phyloP scores from a whole-genome alignment of 257 asterid genomes.

The Solanum piurae region DNA sequence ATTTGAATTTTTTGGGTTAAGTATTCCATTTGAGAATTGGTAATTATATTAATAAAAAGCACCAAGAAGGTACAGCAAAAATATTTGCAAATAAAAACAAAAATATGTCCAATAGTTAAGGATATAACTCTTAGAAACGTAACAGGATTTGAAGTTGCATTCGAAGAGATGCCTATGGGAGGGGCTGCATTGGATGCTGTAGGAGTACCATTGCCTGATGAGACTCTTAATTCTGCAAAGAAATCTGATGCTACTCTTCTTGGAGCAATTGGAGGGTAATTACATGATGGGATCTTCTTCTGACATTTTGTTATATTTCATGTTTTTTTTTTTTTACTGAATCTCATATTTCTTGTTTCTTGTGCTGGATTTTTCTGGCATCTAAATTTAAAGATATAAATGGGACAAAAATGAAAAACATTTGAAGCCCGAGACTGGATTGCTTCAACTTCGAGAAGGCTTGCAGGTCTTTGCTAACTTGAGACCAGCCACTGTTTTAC shows the following conservation, averaged over 20 bases:
- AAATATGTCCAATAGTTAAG: background rate
- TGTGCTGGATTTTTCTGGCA: background rate
- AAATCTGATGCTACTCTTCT: constrained; percentile 88
- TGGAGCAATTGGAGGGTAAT: constrained; percentile 98
- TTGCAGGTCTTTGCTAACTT: constrained; percentile 91
- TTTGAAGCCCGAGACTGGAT: constrained; percentile 93
- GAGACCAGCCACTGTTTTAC: constrained; percentile 92
- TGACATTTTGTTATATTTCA: background rate
- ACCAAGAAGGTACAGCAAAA: background rate
- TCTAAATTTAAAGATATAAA: constrained; percentile 50
- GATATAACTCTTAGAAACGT: background rate
- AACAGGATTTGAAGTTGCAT: constrained; percentile 65
- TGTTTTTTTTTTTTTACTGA: background rate
- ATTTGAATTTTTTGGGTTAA: background rate
- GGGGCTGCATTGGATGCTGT: constrained; percentile 93
- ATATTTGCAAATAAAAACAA: background rate
- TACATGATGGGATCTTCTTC: background rate
- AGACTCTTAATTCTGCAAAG: constrained; percentile 74
- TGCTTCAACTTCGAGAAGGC: constrained; percentile 94
- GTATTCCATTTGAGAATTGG: background rate
- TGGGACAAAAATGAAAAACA: constrained; percentile 96
- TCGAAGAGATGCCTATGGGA: constrained; percentile 91
- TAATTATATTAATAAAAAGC: background rate
- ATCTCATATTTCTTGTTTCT: background rate
- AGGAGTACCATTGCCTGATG: constrained; percentile 90